These are phyloP conservation scores for Parmelia sp. DNA, from an alignment of 495 filamentous ascomycete genomes.

Conservation along the genomic window DNA sequence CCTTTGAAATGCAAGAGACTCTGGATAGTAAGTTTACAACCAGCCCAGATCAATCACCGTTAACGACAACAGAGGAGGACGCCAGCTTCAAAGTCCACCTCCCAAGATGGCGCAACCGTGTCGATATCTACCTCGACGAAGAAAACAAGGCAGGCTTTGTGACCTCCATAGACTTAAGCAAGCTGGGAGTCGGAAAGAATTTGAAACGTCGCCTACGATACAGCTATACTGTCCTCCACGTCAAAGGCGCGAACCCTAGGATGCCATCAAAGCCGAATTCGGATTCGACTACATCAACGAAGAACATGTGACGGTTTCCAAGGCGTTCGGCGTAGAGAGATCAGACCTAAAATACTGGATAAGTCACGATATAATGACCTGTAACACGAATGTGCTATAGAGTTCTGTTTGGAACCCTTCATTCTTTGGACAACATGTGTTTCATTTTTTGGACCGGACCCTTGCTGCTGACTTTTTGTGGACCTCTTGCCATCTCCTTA, in stretches of 20 bases:
- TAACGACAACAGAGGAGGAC: not conserved
- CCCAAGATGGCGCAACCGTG: not conserved
- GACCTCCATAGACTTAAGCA: not conserved
- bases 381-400: too few species aligned
- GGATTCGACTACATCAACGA: too few species aligned
- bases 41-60: too few species aligned
- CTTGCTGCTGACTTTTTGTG: too few species aligned
- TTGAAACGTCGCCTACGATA: not conserved
- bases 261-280: not conserved
- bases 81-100: conserved; percentile 3
- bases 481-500: too few species aligned
- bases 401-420: too few species aligned
- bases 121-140: not conserved
- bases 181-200: not conserved
- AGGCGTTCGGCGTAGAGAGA: too few species aligned
- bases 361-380: too few species aligned
- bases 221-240: conserved; percentile 5
- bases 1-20: not conserved
- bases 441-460: too few species aligned
- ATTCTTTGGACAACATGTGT: too few species aligned
- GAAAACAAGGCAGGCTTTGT: not conserved
- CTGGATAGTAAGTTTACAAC: not conserved
- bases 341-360: too few species aligned
- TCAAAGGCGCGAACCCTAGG: conserved; percentile 11
- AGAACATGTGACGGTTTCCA: too few species aligned